Conservation (phyloP, 2,329 filamentous ascomycete species). For the Daldinia sp. region DNA sequence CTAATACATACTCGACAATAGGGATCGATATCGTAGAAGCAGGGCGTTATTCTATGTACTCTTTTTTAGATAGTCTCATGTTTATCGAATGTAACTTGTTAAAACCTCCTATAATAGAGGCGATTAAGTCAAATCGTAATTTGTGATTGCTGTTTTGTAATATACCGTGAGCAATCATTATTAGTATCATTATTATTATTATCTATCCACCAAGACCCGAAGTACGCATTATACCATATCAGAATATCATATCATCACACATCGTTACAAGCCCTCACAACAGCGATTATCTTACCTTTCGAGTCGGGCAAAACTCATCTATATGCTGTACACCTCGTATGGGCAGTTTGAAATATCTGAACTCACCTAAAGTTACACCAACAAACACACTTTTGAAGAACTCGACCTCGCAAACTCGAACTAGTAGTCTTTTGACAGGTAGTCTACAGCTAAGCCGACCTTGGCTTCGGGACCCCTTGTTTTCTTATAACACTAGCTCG, state of each 20-base stretch:
- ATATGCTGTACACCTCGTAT: background rate
- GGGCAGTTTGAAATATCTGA: background rate
- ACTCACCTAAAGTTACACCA: background rate
- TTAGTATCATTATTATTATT: background rate
- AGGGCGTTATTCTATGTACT: background rate
- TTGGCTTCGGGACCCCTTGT: conserved; percentile 24
- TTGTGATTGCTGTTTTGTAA: background rate
- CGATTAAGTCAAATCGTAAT: conserved; percentile 3
- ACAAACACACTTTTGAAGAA: background rate
- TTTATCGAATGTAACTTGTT: conserved; percentile 25
- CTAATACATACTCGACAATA: background rate
- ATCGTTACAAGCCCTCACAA: background rate
- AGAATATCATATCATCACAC: background rate
- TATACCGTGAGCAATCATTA: background rate
- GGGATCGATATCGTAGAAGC: background rate
- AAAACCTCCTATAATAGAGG: conserved; percentile 12
- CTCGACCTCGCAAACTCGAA: background rate
- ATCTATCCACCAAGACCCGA: background rate
- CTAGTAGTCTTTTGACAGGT: background rate
- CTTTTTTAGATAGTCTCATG: conserved; percentile 27
- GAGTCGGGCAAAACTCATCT: background rate
- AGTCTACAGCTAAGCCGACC: background rate
- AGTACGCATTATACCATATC: background rate
- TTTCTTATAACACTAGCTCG: conserved; percentile 27
- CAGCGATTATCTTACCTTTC: background rate